A percentile compares a stretch with the other conserved stretches of the same genome.
phyloP scores from a whole-genome alignment of 495 filamentous ascomycete genomes.

The Beverwykella pulmonaria region DNA sequence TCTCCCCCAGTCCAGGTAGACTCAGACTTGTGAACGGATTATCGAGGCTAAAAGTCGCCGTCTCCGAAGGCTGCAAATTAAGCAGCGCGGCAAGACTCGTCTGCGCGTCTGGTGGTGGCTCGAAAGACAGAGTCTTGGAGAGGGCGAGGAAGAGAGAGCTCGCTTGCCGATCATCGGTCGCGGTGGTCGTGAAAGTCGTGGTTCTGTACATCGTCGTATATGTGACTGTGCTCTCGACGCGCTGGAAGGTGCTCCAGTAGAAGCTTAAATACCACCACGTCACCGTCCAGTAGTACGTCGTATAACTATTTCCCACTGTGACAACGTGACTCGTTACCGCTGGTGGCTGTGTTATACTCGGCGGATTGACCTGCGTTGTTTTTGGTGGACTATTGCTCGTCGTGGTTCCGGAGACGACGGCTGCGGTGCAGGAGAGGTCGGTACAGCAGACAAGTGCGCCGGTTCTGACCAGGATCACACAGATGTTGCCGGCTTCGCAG shows the following conservation, averaged over 20 bases:
- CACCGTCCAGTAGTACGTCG: conserved; percentile 28
- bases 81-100: conserved; percentile 14
- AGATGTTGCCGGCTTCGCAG: conserved; percentile 40
- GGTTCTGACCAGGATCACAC: conserved; percentile 19
- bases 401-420: conserved; percentile 25
- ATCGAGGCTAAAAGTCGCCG: neutral
- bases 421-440: conserved; percentile 25
- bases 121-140: conserved; percentile 17
- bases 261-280: conserved; percentile 29
- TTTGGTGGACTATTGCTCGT: neutral
- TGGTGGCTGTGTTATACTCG: conserved; percentile 3
- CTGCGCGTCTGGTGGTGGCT: conserved; percentile 13
- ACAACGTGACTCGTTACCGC: neutral
- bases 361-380: neutral
- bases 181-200: conserved; percentile 26
- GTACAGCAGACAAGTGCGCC: conserved; percentile 31
- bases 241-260: conserved; percentile 20
- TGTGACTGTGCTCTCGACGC: conserved; percentile 8
- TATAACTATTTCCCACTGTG: neutral
- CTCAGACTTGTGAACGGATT: neutral
- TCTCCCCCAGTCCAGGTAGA: neutral
- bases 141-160: conserved; percentile 16
- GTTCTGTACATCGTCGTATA: conserved; percentile 20
- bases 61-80: neutral
- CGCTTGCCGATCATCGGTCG: conserved; percentile 16